Evolutionary conservation across 1,284 basidiomycete genomes (phyloP).

Genomic region (Cutaneotrichosporon cavernicola): DNA sequence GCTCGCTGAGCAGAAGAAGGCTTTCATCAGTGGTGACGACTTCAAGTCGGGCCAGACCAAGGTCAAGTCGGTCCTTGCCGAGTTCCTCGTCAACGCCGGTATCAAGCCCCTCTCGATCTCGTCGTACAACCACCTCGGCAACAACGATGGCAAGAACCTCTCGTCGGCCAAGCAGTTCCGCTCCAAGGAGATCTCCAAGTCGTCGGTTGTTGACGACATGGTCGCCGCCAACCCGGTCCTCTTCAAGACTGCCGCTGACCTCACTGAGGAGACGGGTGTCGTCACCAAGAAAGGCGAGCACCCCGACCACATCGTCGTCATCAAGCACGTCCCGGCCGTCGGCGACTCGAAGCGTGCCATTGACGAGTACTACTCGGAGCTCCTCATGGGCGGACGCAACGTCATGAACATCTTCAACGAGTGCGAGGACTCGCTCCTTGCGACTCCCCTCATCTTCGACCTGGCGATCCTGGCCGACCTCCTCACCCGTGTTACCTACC

Average conservation of each 20-base stretch:
- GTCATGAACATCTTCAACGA: conserved; percentile 82
- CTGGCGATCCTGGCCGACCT: conserved; percentile 91
- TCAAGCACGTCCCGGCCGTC: conserved; percentile 80
- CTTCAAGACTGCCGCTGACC: conserved; percentile 63
- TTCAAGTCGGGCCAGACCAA: conserved; percentile 95
- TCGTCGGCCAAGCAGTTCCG: conserved; percentile 92
- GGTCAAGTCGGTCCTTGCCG: conserved; percentile 90
- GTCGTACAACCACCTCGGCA: conserved; percentile 98
- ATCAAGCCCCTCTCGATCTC: conserved; percentile 97
- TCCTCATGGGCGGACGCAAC: conserved; percentile 60
- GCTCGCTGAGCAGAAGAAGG: conserved; percentile 82
- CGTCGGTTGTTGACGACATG: conserved; percentile 96
- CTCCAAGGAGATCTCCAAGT: conserved; percentile 97
- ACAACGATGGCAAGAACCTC: conserved; percentile 95
- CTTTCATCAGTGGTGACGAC: conserved; percentile 97
- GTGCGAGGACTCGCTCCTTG: conserved; percentile 95
- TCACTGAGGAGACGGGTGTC: conserved; percentile 59
- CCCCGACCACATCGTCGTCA: conserved; percentile 95
- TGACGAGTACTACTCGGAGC: conserved; percentile 97
- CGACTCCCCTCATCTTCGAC: conserved; percentile 93
- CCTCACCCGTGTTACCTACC: conserved; percentile 88
- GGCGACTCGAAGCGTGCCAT: conserved; percentile 93
- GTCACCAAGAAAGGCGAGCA: conserved; percentile 62
- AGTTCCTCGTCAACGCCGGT: conserved; percentile 98
- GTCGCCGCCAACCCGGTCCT: conserved; percentile 85